Evolutionary conservation across 331 rosid genomes (phyloP).

Genomic region (Rosa hybrid): DNA sequence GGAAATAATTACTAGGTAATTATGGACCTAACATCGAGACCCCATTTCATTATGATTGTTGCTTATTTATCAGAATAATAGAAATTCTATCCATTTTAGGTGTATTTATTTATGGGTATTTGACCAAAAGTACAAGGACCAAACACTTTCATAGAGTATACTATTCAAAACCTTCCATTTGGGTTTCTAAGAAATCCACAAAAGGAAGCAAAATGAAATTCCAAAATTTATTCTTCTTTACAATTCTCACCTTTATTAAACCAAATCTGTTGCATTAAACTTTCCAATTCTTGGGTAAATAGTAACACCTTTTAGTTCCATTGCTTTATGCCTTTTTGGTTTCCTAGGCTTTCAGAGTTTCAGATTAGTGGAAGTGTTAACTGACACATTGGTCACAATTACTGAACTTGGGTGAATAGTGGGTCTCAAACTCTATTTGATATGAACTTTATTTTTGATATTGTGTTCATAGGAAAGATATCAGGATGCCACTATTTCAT

Average conservation of each 20-base stretch:
- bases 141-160: no score
- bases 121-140: neutral
- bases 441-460: neutral
- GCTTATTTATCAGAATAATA: conserved; percentile 5
- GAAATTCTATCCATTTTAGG: neutral
- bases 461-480: conserved; percentile 3
- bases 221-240: no score
- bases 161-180: no score
- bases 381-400: conserved; percentile 3
- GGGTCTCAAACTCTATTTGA: neutral
- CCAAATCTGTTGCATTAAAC: conserved; percentile 17
- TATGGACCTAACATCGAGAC: no score
- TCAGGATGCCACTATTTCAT: neutral
- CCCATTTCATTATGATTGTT: neutral
- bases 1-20: no score
- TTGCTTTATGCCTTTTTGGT: conserved; percentile 14
- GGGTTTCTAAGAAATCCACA: no score
- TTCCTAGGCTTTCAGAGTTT: neutral
- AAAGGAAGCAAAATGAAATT: no score
- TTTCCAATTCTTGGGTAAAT: conserved; percentile 12
- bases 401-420: neutral
- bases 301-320: conserved; percentile 5
- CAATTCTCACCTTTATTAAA: no score
- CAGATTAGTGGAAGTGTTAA: conserved; percentile 14
- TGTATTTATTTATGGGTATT: neutral